Evolutionary conservation across 257 asterid genomes (phyloP), one percentile per base, ranked within the genome.

Genomic region (Gynochthodes officinalis): DNA sequence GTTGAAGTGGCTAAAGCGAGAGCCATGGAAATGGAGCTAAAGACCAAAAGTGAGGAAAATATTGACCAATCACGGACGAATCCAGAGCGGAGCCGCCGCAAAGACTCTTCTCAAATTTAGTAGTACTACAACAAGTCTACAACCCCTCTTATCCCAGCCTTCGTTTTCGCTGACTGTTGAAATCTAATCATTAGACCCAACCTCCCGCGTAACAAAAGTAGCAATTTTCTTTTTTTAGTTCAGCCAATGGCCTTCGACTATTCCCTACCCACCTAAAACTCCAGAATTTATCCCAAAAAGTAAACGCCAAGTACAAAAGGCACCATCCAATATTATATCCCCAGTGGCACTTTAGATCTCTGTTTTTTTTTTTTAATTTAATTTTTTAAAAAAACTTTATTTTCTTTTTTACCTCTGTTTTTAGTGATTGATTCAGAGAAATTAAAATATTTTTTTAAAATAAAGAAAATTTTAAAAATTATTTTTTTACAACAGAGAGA

Each of bases 171-270:
- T 63, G 83, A 75, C 82, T 60, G 84, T 69, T 72, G 85, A 79
- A 80, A 80, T 64, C 78, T 80, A 78, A 82, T 86, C 83, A 86
- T 80, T 84, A 63, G 73, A 62, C 77, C 58, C 81, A 75, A 78
- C 82, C 72, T 57, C 82, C 67, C 70, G 30, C 32, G 27, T 10
- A 39, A 61, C 25, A 35, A 3, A 35, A 35, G 44, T 21, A 30
- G 60, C 74, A 11, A 3, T 2, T 19, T 27, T 18, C 27, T 67
- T 6, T 63, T 19, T 23, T 53, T 61, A 63, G 19, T 54, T 61
- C n/a, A 37, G 67, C 73, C 77, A 77, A 28, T 72, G 9, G 40
- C 70, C 23, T 72, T 72, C 39, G 27, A 25, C 33, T 66, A 30
- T 33, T 7, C 43, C 21, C 5, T 43, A 58, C 67, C 43, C 59